A percentile compares a stretch with the other conserved stretches of the same genome.
Evolutionary conservation across 83 land plant species (phyloP).

Genomic region (Picea abies): DNA sequence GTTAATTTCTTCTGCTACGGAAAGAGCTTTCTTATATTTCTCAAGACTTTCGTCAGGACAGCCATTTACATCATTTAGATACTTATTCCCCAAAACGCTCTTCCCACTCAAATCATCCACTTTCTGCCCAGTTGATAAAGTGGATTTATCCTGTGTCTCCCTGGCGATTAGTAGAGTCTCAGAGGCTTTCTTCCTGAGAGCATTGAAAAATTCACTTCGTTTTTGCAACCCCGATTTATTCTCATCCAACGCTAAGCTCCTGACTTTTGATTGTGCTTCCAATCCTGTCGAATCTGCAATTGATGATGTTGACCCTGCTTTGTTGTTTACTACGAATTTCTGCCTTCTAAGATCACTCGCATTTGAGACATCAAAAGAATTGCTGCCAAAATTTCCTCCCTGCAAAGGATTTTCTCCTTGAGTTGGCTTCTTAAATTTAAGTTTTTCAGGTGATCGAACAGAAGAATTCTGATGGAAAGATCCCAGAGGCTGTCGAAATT

Average conservation of each 20-base stretch:
- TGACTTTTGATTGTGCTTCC: background rate
- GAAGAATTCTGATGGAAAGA: background rate
- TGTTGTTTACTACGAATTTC: background rate
- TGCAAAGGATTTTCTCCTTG: background rate
- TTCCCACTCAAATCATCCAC: background rate
- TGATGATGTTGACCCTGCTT: background rate
- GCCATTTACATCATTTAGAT: background rate
- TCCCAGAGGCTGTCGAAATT: background rate
- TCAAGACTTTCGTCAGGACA: background rate
- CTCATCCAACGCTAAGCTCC: background rate
- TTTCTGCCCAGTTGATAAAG: background rate
- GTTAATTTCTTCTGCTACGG: background rate
- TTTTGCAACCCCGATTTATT: slow-evolving; percentile 1
- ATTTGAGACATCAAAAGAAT: no score
- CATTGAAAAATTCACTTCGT: background rate
- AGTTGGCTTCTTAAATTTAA: background rate
- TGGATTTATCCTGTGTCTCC: background rate
- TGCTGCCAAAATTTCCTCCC: background rate
- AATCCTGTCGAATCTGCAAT: background rate
- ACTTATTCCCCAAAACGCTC: background rate
- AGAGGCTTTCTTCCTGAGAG: slow-evolving; percentile 6
- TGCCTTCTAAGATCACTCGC: no score
- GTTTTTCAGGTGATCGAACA: background rate
- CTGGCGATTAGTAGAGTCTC: background rate
- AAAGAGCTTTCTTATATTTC: background rate